Evolutionary conservation across 2,329 filamentous ascomycete species (phyloP), one percentile per base, ranked within the genome.

Genomic region (Fonsecaea multimorphosa): DNA sequence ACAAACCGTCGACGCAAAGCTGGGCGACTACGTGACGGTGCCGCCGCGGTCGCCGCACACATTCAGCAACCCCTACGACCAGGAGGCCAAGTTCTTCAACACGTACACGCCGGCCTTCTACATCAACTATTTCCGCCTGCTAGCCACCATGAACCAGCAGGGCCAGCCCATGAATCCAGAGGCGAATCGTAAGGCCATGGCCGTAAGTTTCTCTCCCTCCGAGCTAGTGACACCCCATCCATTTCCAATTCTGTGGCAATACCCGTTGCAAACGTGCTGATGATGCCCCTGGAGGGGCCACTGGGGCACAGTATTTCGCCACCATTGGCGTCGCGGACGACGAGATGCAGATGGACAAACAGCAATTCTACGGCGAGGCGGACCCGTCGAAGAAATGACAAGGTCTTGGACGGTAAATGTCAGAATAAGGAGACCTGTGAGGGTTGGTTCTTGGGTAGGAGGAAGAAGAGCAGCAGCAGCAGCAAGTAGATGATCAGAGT

Each of bases 91-190:
- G 68, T 84, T 87, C 72, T 81, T 86, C 77, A 86, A 86, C 72
- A 87, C 85, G 0, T 84, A 80, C 64, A 86, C 83, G 27, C 85
- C 85, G 0, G 82, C 81, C 1, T 85, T 84, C 69, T 86, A 85
- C 70, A 83, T 86, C 68, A 82, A 85, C 64, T 86, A 86, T 70
- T 86, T 87, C 74, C 84, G 83, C 75, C 75, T 85, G 51, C 70
- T 86, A 71, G 77, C 79, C 11, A 76, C 78, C 70, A 72, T 85
- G 71, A 79, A 77, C 27, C 78, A 79, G 62, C 69, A 76, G 16
- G 81, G 82, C 56, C 78, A 78, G 69, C 70, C 70, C 4, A 72
- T 72, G 70, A 66, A 66, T 32, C 69, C 70, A 7, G 70, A 72
- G 44, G 61, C 66, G 46, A 72, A 72, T 51, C 36, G 66, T 52